Conservation (phyloP, 495 filamentous ascomycete genomes). For the Aspergillus haitiensis region DNA sequence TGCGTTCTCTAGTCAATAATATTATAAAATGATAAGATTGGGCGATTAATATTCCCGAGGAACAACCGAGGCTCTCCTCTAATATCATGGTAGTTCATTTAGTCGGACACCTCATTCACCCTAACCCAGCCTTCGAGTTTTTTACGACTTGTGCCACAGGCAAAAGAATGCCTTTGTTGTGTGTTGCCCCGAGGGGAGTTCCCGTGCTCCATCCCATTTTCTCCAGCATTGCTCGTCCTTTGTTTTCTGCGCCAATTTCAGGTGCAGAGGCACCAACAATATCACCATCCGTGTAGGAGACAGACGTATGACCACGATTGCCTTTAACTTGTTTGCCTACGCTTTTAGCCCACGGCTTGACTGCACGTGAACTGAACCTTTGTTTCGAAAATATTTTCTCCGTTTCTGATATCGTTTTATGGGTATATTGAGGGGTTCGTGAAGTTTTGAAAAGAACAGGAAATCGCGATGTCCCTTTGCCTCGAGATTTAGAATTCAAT, state of each 20-base stretch:
- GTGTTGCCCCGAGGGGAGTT: slow-evolving; percentile 75
- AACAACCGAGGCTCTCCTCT: too few relatives aligned
- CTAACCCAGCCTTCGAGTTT: slow-evolving; percentile 79
- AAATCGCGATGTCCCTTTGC: slow-evolving; percentile 70
- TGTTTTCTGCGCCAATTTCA: slow-evolving; percentile 81
- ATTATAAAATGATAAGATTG: too few relatives aligned
- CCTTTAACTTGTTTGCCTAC: slow-evolving; percentile 25
- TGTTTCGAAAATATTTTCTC: slow-evolving; percentile 37
- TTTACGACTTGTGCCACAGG: slow-evolving; percentile 89
- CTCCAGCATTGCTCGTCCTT: slow-evolving; percentile 83
- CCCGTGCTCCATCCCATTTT: slow-evolving; percentile 97
- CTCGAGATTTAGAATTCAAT: slow-evolving; percentile 81
- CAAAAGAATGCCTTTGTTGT: slow-evolving; percentile 84
- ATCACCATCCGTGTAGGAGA: slow-evolving; percentile 79
- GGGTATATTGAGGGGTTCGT: slow-evolving; percentile 55
- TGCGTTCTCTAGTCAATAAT: too few relatives aligned
- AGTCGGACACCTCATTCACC: slow-evolving; percentile 45
- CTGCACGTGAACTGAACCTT: slow-evolving; percentile 37
- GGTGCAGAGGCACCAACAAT: slow-evolving; percentile 81
- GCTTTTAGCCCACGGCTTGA: slow-evolving; percentile 32
- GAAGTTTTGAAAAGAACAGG: slow-evolving; percentile 75
- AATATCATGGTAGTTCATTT: neutral
- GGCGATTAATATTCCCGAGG: too few relatives aligned
- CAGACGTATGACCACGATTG: slow-evolving; percentile 46
- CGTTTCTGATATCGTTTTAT: slow-evolving; percentile 41